Evolutionary conservation across 1,139 yeast species (phyloP).

Genomic region (Debaryomycetaceae sp.): DNA sequence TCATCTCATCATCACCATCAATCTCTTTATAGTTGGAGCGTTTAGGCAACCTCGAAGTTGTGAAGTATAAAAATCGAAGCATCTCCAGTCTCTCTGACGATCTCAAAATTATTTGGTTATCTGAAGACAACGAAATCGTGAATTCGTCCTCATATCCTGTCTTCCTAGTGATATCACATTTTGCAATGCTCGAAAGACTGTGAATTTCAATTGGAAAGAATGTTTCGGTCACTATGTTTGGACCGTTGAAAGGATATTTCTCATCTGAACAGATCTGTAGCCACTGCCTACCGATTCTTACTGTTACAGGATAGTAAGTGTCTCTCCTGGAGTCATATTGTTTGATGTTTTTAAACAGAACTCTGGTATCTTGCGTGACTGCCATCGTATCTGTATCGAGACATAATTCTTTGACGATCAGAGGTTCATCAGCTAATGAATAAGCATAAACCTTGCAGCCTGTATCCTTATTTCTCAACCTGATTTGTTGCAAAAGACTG

Average conservation of each 20-base stretch:
- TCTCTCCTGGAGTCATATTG: conserved; percentile 38
- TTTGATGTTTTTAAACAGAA: conserved; percentile 56
- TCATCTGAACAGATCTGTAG: conserved; percentile 52
- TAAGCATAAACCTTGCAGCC: conserved; percentile 28
- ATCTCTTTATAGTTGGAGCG: conserved; percentile 18
- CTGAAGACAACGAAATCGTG: conserved; percentile 49
- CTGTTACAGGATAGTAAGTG: conserved; percentile 44
- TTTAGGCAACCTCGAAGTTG: conserved; percentile 51
- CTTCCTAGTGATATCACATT: conserved; percentile 49
- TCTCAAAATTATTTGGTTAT: conserved; percentile 46
- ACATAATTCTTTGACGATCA: conserved; percentile 47
- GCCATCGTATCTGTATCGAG: conserved; percentile 38
- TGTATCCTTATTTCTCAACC: conserved; percentile 12
- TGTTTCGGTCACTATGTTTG: conserved; percentile 23
- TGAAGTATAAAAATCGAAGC: conserved; percentile 63
- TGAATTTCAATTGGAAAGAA: conserved; percentile 51
- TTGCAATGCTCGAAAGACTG: conserved; percentile 47
- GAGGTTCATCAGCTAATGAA: conserved; percentile 48
- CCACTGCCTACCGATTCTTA: conserved; percentile 70
- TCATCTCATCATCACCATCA: conserved; percentile 20
- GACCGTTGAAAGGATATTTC: conserved; percentile 19
- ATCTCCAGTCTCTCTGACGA: conserved; percentile 66
- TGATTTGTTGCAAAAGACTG: conserved; percentile 16
- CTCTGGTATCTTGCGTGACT: conserved; percentile 53
- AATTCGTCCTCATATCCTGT: conserved; percentile 50